Evolutionary conservation across 2,329 filamentous ascomycete species (phyloP).

Genomic region (Madurella fahalii): DNA sequence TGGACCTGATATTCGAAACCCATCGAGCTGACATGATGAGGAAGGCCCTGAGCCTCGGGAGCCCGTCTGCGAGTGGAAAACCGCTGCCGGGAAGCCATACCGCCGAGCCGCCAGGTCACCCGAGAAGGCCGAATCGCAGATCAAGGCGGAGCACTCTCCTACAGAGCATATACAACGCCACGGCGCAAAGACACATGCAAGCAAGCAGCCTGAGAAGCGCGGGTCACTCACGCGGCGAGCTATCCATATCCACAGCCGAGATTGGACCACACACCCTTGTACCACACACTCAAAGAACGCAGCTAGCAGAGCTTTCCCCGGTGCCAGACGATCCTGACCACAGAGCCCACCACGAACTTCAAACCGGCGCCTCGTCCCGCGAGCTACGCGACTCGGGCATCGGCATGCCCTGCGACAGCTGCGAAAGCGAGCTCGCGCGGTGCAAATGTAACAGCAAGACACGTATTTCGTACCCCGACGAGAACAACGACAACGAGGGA

Average conservation of each 20-base stretch:
- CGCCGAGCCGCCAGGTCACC: not conserved
- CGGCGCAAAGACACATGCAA: not conserved
- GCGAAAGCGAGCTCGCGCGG: constrained; percentile 2
- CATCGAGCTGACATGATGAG: constrained; percentile 23
- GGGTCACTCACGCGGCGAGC: not conserved
- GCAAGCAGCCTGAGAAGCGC: not conserved
- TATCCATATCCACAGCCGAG: too few relatives aligned
- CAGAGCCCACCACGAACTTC: not conserved
- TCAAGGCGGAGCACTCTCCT: constrained; percentile 20
- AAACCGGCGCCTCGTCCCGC: constrained; percentile 4
- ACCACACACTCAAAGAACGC: not conserved
- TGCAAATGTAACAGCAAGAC: constrained; percentile 7
- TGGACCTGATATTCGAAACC: constrained; percentile 24
- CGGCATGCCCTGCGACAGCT: constrained; percentile 18
- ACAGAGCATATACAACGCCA: constrained; percentile 7
- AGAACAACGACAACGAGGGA: too few relatives aligned
- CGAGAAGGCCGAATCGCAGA: constrained; percentile 11
- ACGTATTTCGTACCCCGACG: not conserved
- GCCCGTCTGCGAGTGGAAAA: not conserved
- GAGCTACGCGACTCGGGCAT: constrained; percentile 23
- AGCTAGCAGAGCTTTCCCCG: not conserved
- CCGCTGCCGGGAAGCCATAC: not conserved
- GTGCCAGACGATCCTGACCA: not conserved
- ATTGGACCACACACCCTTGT: not conserved
- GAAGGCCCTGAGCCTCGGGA: constrained; percentile 3